Evolutionary conservation across 495 filamentous ascomycete species (phyloP).

Genomic region (Aspergillus sclerotiicarbonarius): DNA sequence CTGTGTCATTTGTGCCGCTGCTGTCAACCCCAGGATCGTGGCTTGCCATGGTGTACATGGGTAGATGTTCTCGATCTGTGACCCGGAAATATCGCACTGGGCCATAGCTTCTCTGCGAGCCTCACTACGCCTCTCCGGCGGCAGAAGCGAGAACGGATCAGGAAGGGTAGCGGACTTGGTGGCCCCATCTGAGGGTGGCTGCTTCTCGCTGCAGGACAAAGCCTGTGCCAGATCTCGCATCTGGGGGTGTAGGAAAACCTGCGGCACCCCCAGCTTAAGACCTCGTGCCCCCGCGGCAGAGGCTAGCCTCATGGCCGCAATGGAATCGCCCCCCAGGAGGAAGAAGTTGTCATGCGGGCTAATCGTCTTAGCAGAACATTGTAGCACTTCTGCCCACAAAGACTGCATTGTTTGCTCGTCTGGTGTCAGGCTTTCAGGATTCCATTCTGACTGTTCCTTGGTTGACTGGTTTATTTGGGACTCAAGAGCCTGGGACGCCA

Average conservation of each 20-base stretch:
- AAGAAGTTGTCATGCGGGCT: slow-evolving; percentile 46
- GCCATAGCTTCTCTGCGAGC: not conserved
- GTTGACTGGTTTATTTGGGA: slow-evolving; percentile 1
- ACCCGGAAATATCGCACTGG: slow-evolving; percentile 23
- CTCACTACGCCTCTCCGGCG: not conserved
- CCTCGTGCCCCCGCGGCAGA: slow-evolving; percentile 9
- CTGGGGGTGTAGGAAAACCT: slow-evolving; percentile 18
- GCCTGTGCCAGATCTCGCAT: slow-evolving; percentile 13
- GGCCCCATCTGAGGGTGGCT: not conserved
- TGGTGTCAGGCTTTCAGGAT: not conserved
- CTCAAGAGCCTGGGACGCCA: not conserved
- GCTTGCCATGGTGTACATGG: slow-evolving; percentile 61
- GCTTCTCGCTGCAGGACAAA: not conserved
- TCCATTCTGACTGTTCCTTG: not conserved
- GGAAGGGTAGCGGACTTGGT: not conserved
- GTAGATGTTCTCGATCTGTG: slow-evolving; percentile 54
- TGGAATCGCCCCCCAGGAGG: slow-evolving; percentile 50
- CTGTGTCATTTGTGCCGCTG: slow-evolving; percentile 49
- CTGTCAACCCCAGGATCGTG: slow-evolving; percentile 51
- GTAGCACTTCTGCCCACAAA: slow-evolving; percentile 12
- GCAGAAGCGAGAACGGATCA: slow-evolving; percentile 2
- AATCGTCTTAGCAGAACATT: not conserved
- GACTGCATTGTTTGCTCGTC: slow-evolving; percentile 4
- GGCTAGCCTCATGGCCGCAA: slow-evolving; percentile 52
- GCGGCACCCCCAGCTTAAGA: slow-evolving; percentile 18